phyloP scores from a whole-genome alignment of 2,329 filamentous ascomycete species.

The Scedosporium minutisporum region DNA sequence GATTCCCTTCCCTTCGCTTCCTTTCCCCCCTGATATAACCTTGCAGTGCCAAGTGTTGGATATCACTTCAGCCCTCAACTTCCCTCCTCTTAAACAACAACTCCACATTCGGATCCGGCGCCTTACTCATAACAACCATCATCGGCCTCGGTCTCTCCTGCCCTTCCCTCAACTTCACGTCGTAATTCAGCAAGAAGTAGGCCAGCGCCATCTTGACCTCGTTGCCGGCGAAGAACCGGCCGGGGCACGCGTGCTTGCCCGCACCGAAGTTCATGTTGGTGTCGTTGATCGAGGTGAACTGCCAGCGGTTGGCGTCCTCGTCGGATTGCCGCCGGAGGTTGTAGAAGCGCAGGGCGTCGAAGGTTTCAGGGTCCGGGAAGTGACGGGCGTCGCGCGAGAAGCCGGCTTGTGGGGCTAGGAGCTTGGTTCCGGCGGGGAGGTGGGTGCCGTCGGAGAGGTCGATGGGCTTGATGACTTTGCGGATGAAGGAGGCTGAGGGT shows the following conservation, averaged over 20 bases:
- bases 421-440: conserved; percentile 31
- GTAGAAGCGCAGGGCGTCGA: conserved; percentile 41
- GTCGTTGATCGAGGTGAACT: conserved; percentile 32
- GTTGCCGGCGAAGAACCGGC: conserved; percentile 36
- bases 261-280: conserved; percentile 37
- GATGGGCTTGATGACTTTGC: conserved; percentile 35
- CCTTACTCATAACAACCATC: conserved; percentile 30
- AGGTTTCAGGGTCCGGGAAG: conserved; percentile 29
- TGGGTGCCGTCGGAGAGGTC: conserved; percentile 33
- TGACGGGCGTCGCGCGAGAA: conserved; percentile 30
- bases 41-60: too few relatives aligned
- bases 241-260: conserved; percentile 37
- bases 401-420: conserved; percentile 30
- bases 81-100: conserved; percentile 28
- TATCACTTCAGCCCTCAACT: neutral
- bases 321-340: conserved; percentile 27
- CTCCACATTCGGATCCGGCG: conserved; percentile 27
- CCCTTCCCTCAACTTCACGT: conserved; percentile 28
- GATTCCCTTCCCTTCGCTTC: neutral
- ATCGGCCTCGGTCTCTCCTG: conserved; percentile 27
- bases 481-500: conserved; percentile 30
- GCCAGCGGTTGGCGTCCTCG: conserved; percentile 28
- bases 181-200: conserved; percentile 31
- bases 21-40: too few relatives aligned
- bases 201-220: conserved; percentile 35